Conservation (phyloP, 306 rosid genomes). For the Trifolium subterraneum region DNA sequence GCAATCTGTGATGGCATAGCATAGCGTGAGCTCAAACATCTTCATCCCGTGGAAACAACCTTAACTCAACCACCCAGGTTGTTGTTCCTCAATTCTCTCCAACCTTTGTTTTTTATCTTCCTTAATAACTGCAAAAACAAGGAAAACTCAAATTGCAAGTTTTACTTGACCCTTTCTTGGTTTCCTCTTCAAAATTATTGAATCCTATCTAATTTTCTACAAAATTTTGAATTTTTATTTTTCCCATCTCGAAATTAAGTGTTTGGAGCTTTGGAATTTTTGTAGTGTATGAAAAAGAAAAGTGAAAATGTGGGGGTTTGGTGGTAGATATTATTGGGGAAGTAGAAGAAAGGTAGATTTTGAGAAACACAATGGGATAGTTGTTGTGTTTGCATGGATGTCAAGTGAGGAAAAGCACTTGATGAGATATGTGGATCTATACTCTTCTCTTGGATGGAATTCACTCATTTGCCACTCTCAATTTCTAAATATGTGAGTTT, state of each 20-base stretch:
- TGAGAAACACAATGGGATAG: constrained; percentile 71
- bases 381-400: constrained; percentile 90
- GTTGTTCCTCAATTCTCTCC: background rate
- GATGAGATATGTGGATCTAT: constrained; percentile 72
- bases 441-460: constrained; percentile 81
- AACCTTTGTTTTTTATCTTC: background rate
- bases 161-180: background rate
- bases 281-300: constrained; percentile 8
- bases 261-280: background rate
- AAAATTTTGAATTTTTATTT: background rate
- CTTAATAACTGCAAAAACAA: background rate
- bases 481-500: constrained; percentile 83
- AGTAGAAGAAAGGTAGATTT: constrained; percentile 56
- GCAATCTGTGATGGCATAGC: constrained; percentile 6
- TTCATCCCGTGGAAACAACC: constrained; percentile 1
- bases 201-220: background rate
- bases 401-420: constrained; percentile 80
- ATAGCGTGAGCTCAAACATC: constrained; percentile 34
- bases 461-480: constrained; percentile 83
- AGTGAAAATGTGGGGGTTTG: constrained; percentile 88
- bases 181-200: background rate
- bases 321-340: constrained; percentile 87
- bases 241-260: background rate
- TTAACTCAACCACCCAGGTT: background rate
- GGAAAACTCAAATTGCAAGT: background rate